Base-by-base conservation (phyloP, 768 basidiomycete species). In the Macrolepiota albuminosa region DNA sequence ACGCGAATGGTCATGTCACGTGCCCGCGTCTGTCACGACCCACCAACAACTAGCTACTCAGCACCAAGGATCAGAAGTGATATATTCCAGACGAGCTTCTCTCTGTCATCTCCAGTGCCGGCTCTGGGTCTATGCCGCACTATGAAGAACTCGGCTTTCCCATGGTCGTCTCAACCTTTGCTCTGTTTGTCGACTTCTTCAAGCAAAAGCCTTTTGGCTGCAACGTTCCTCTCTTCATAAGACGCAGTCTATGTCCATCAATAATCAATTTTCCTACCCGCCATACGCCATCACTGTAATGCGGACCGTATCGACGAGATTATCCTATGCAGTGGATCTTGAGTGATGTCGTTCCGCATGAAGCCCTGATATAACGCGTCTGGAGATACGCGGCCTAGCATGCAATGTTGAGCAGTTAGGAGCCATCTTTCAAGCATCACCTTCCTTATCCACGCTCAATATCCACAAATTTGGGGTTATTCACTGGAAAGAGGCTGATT, bases 1-100 rank as follows among this genome's bases (percentile, higher is more conserved):
- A 53, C 45, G 54, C 57, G 58, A 64, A 55, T 45, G 62, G 59
- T 57, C 46, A 46, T 43, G 37, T 66, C 61, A 66, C 63, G 63
- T 62, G 61, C 2, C 45, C 65, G 63, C 56, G 62, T 61, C n/a
- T 11, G 21, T 4, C 37, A 49, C 29, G 33, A 21, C 21, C 21
- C 21, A 21, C 21, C 21, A 21, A 21, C 21, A 21, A 21, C 21
- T 21, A 21, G 21, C 21, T 21, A 21, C 21, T 21, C 21, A 21
- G 21, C 21, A 21, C 21, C 21, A 21, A 21, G 26, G 11, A 40
- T 7, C 39, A 42, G 26, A 40, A 54, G 26, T 54, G 53, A 29
- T n/a, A 31, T 18, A 54, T 42, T 42, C 24, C 54, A 1, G 40
- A 43, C 1, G 54, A 54, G 40, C 10, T 54, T 14, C 42, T 54